Evolutionary conservation across 768 basidiomycete genomes (phyloP).

Genomic region (Gloeophyllum trabeum): DNA sequence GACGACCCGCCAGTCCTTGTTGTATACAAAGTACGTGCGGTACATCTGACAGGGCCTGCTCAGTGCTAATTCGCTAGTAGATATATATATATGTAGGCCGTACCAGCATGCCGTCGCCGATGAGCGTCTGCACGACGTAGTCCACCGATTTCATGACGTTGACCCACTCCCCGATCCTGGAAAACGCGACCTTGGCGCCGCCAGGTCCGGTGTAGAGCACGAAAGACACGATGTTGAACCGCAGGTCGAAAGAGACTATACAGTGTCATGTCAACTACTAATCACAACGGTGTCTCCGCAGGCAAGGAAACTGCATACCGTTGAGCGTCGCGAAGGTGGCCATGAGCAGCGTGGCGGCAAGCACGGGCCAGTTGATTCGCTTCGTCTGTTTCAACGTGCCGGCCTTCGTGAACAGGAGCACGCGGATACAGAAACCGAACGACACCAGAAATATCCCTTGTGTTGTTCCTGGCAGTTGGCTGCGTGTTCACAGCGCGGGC

Average conservation of each 20-base stretch:
- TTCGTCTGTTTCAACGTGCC: conserved; percentile 16
- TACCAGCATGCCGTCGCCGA: conserved; percentile 33
- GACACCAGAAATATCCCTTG: conserved; percentile 8
- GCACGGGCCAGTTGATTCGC: conserved; percentile 21
- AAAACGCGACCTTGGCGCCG: conserved; percentile 20
- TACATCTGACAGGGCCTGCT: no score
- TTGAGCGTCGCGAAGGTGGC: conserved; percentile 28
- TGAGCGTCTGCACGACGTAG: conserved; percentile 29
- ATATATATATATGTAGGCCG: no score
- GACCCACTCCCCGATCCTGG: conserved; percentile 24
- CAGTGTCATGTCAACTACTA: no score
- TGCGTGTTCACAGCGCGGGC: neutral
- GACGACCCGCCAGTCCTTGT: no score
- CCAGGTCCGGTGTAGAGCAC: conserved; percentile 19
- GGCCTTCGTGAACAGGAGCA: conserved; percentile 18
- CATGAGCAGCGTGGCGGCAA: conserved; percentile 25
- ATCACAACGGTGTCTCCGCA: no score
- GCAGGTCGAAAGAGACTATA: conserved; percentile 26
- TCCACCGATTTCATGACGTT: conserved; percentile 30
- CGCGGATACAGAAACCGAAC: conserved; percentile 18
- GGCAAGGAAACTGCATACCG: no score
- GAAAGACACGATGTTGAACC: conserved; percentile 30
- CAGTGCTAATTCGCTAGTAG: no score
- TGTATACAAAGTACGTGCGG: no score
- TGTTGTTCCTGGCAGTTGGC: neutral